Evolutionary conservation across 2,329 filamentous ascomycete species (phyloP).

Genomic region (Tolypocladium album): DNA sequence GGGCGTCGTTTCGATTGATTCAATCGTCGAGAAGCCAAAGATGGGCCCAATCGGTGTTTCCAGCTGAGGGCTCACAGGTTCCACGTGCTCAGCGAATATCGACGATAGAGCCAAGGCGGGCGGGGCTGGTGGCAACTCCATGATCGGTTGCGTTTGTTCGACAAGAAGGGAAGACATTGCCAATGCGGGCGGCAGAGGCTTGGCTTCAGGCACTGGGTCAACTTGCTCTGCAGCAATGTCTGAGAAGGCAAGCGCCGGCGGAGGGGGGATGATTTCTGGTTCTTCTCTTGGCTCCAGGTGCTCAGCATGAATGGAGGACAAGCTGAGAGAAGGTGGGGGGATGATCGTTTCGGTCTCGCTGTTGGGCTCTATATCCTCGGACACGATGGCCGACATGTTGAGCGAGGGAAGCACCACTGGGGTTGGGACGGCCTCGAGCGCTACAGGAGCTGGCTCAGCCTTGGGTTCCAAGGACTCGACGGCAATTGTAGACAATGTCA

Average conservation of each 20-base stretch:
- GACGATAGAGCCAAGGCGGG: slow-evolving; percentile 24
- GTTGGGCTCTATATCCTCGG: slow-evolving; percentile 14
- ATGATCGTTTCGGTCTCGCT: slow-evolving; percentile 11
- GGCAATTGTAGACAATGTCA: slow-evolving; percentile 19
- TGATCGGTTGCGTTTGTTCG: slow-evolving; percentile 17
- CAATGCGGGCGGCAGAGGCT: slow-evolving; percentile 12
- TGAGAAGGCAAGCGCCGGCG: slow-evolving; percentile 21
- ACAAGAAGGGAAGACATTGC: slow-evolving; percentile 19
- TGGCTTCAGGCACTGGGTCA: slow-evolving; percentile 19
- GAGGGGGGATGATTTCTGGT: slow-evolving; percentile 8
- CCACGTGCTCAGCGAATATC: slow-evolving; percentile 22
- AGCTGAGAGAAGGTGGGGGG: slow-evolving; percentile 10
- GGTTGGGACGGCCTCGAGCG: neutral
- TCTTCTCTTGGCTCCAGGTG: slow-evolving; percentile 24
- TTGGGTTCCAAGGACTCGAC: slow-evolving; percentile 19
- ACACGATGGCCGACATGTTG: slow-evolving; percentile 8
- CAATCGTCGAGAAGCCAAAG: slow-evolving; percentile 33
- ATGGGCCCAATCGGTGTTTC: slow-evolving; percentile 13
- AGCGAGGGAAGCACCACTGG: neutral
- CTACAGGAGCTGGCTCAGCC: slow-evolving; percentile 5
- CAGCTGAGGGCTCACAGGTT: slow-evolving; percentile 26
- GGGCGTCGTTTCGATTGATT: slow-evolving; percentile 34
- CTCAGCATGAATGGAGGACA: slow-evolving; percentile 19
- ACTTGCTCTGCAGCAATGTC: slow-evolving; percentile 23
- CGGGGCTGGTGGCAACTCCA: slow-evolving; percentile 9